Evolutionary conservation across 1,139 yeast species (phyloP).

Genomic region (Blastobotrys capitulatus): DNA sequence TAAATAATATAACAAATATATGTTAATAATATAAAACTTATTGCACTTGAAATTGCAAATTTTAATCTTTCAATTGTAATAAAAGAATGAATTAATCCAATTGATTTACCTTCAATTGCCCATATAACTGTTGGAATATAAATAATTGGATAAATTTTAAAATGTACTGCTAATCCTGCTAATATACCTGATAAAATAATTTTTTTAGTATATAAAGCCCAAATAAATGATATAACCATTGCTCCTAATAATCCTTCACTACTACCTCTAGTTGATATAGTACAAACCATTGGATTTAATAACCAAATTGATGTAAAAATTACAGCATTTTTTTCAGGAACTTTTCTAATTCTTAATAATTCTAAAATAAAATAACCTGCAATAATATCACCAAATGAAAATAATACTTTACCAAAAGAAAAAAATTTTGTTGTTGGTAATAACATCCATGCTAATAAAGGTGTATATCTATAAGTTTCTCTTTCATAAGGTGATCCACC

Average conservation of each 20-base stretch:
- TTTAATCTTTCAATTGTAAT: slow-evolving; percentile 41
- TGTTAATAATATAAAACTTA: slow-evolving; percentile 45
- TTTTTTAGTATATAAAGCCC: slow-evolving; percentile 42
- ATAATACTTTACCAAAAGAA: slow-evolving; percentile 73
- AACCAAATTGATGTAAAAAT: slow-evolving; percentile 67
- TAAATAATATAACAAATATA: slow-evolving; percentile 58
- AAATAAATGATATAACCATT: slow-evolving; percentile 53
- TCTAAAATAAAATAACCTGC: slow-evolving; percentile 67
- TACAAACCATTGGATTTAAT: slow-evolving; percentile 90
- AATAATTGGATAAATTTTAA: slow-evolving; percentile 86
- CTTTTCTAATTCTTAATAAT: slow-evolving; percentile 36
- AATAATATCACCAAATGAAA: slow-evolving; percentile 69
- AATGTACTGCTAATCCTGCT: slow-evolving; percentile 78
- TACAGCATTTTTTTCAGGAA: slow-evolving; percentile 34
- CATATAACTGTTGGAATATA: slow-evolving; percentile 57
- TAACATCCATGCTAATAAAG: slow-evolving; percentile 77
- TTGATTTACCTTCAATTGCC: slow-evolving; percentile 21
- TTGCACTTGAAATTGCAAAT: slow-evolving; percentile 40
- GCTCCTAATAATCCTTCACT: slow-evolving; percentile 87
- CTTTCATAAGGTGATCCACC: slow-evolving; percentile 73
- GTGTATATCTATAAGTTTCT: slow-evolving; percentile 91
- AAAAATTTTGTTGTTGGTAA: slow-evolving; percentile 56
- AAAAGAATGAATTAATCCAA: slow-evolving; percentile 9
- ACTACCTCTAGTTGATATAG: slow-evolving; percentile 90
- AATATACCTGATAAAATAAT: slow-evolving; percentile 50